A percentile compares a stretch with the other conserved stretches of the same genome.
Conservation (phyloP, 2,329 filamentous ascomycete genomes). For the Arthroderma sp. region DNA sequence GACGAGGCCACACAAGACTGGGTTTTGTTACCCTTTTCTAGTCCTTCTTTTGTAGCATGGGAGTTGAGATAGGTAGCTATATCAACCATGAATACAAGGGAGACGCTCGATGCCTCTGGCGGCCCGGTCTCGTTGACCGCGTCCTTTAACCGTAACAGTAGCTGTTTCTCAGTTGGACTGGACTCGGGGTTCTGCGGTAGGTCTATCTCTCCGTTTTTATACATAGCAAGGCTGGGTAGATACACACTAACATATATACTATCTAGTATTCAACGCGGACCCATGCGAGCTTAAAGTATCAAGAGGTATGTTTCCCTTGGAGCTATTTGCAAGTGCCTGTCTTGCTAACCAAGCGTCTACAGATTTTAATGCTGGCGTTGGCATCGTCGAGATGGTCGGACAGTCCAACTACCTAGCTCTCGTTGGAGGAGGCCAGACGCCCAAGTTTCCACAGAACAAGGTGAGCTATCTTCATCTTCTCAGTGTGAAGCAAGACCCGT, state of each 20-base stretch:
- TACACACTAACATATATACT: constrained; percentile 10
- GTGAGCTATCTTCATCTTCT: constrained; percentile 30
- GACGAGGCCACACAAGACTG: too few species aligned
- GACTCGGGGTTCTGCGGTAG: constrained; percentile 75
- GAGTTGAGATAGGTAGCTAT: neutral
- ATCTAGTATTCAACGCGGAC: constrained; percentile 58
- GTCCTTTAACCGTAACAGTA: constrained; percentile 74
- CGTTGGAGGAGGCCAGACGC: constrained; percentile 73
- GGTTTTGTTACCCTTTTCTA: too few species aligned
- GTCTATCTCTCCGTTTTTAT: constrained; percentile 21
- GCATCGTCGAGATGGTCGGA: constrained; percentile 74
- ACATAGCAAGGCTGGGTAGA: constrained; percentile 10
- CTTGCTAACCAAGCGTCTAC: neutral
- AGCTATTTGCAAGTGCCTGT: constrained; percentile 1
- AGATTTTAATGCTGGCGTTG: constrained; percentile 74
- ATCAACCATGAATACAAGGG: constrained; percentile 70
- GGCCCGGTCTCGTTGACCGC: constrained; percentile 67
- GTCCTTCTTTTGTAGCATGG: neutral
- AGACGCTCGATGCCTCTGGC: constrained; percentile 65
- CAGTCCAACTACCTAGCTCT: constrained; percentile 78
- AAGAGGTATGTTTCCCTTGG: constrained; percentile 44
- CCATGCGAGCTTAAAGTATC: constrained; percentile 57
- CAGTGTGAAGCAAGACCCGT: neutral
- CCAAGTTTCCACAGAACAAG: constrained; percentile 81
- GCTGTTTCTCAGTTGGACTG: constrained; percentile 75